Percentiles rank a stretch among this genome's conserved stretches.
phyloP scores from a whole-genome alignment of 1,284 basidiomycete species.

The Trichosporon coremiiforme region DNA sequence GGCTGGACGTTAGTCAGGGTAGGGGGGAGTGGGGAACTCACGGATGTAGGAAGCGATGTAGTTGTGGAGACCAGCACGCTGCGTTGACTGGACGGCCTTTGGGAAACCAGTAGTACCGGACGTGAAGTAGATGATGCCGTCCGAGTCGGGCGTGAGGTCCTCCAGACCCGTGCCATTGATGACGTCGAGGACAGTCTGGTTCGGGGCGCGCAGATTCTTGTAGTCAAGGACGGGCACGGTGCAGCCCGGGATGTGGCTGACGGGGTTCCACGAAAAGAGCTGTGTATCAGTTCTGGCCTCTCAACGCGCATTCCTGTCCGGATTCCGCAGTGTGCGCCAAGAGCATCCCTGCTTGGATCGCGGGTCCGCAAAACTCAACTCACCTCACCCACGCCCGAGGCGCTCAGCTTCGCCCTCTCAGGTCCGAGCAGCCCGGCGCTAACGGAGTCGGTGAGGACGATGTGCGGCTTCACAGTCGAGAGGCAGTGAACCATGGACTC shows the following conservation, averaged over 20 bases:
- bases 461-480: slow-evolving; percentile 31
- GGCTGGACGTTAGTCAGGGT: slow-evolving; percentile 27
- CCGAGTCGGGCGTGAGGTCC: slow-evolving; percentile 42
- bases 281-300: background rate
- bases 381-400: slow-evolving; percentile 10
- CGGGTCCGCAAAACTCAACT: background rate
- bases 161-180: slow-evolving; percentile 31
- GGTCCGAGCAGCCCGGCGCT: slow-evolving; percentile 19
- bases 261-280: slow-evolving; percentile 20
- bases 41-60: slow-evolving; percentile 21
- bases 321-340: background rate
- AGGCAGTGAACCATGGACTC: slow-evolving; percentile 35
- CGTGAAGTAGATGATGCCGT: slow-evolving; percentile 52
- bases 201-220: background rate
- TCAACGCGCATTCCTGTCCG: no score
- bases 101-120: slow-evolving; percentile 33
- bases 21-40: slow-evolving; percentile 27
- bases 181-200: slow-evolving; percentile 15
- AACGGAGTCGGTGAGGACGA: slow-evolving; percentile 41
- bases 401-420: background rate
- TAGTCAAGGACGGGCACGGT: slow-evolving; percentile 6
- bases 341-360: no score
- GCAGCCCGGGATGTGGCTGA: slow-evolving; percentile 2
- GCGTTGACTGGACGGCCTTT: slow-evolving; percentile 50
- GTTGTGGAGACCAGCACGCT: slow-evolving; percentile 30